Evolutionary conservation across 768 basidiomycete genomes (phyloP), one percentile per base, ranked within the genome.

Genomic region (Kwoniella sp.): DNA sequence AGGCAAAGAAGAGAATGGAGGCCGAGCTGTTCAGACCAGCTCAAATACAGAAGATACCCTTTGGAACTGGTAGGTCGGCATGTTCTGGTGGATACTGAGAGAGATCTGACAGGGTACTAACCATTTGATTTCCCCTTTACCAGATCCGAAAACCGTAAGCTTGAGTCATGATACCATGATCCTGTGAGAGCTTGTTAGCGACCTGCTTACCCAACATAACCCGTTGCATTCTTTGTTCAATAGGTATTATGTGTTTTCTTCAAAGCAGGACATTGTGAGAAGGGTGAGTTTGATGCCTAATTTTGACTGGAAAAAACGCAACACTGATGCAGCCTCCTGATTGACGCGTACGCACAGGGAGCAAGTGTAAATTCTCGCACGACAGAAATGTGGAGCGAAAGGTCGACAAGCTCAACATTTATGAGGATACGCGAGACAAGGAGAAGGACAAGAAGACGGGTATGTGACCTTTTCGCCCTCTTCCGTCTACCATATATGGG

Each of bases 371-470:
- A 84, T 98, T 96, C 82, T 94, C 92, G 68, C 96, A 99, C 80
- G 88, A 98, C 82, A 74, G 88, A 64, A 85, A 97, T 70, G 86
- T 95, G 36, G 93, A 86, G 7, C 83, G 96, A 65, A 97, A 94
- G 81, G 89, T 90, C 51, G 90, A 92, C 79, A 99, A 98, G 86
- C 91, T 88, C 83, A 92, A 94, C 79, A 75, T 99, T 73, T 99
- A 99, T 79, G 88, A 86, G 76, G 96, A 99, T 79, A 83, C 78
- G 57, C 84, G 95, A 66, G 77, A 75, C 56, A 68, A 66, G 59
- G 70, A 74, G 65, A 68, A 67, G 60, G 70, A 74, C 62, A 89
- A 93, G 81, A 75, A 85, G 71, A 79, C 82, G 55, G 91, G 91
- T 90, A 66, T 57, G 77, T 17, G 40, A 44, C 8, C 21, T 19